Base-by-base conservation (phyloP, 257 asterid genomes). In the Solanum chmielewskii region DNA sequence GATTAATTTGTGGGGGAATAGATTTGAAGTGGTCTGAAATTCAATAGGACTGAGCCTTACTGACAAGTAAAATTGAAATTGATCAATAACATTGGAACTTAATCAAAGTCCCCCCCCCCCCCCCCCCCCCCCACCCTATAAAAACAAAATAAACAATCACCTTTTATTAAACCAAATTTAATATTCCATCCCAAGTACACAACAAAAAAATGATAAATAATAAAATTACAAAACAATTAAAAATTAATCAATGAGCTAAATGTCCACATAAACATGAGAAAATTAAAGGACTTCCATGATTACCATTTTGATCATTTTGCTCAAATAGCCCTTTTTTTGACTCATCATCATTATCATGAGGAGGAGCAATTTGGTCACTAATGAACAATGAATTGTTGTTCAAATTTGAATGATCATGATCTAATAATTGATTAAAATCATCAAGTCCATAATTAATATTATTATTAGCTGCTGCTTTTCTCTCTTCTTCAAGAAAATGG, bases 401-500 rank as follows among this genome's bases (percentile, higher is more conserved):
- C 31, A 37, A 47, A 73, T 73, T 73, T 73, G 81, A 73, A 73
- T 73, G 59, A 49, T 49, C 1, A 71, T 42, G 11, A 82, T 56
- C 62, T 71, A 87, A 39, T 49, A 86, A 18, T 14, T 73, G 88
- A 10, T 92, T 89, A 86, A 94, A 91, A 90, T 92, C 94, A 44
- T 92, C 93, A 0, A 88, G 87, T 12, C 93, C 95, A 71, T 75
- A 90, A 86, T 31, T 10, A 77, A 2, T 44, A 25, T 15, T 20
- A 35, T 25, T 27, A 49, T 49, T 27, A 13, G 75, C 75, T 6
- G 77, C n/a, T 14, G 91, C 97, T 85, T 88, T 88, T 88, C 97
- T 90, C 77, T 95, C 96, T 2, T 91, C 95, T 86, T 93, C 94
- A 75, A 95, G 98, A 91, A 93, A 94, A 88, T 95, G 93, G 84